Evolutionary conservation across 164 flowering plant genomes (phyloP).

Genomic region (Aristolochia californica): DNA sequence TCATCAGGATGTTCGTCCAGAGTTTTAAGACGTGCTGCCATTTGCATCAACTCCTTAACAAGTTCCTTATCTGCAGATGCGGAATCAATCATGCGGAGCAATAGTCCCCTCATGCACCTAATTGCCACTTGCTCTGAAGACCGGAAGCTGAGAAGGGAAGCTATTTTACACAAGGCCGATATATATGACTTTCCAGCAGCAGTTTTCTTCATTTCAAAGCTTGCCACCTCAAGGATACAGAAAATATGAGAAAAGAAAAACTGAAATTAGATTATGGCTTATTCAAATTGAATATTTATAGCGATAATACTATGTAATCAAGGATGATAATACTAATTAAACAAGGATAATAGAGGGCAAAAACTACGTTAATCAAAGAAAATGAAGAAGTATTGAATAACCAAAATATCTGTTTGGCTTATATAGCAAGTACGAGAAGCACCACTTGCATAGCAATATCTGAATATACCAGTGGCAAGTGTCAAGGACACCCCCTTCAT

Average conservation of each 20-base stretch:
- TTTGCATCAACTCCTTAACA: conserved; percentile 53
- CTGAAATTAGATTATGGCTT: background rate
- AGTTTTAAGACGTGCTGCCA: conserved; percentile 50
- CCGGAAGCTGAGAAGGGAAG: conserved; percentile 48
- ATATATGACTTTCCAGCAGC: conserved; percentile 72
- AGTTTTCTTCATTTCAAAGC: conserved; percentile 60
- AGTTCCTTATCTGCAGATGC: conserved; percentile 56
- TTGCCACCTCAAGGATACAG: conserved; percentile 28
- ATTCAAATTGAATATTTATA: background rate
- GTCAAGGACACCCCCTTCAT: no score
- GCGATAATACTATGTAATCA: no score
- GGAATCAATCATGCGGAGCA: conserved; percentile 34
- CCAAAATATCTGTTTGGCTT: no score
- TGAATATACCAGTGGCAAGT: no score
- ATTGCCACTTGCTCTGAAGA: conserved; percentile 56
- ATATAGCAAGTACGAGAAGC: no score
- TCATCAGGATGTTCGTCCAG: conserved; percentile 51
- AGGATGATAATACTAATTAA: background rate
- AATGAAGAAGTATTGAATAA: no score
- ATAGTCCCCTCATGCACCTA: conserved; percentile 54
- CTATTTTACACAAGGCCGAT: conserved; percentile 55
- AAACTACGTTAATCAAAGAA: no score
- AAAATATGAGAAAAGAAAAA: conserved; percentile 7
- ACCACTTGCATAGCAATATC: no score
- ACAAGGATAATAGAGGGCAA: background rate